Base-by-base conservation (phyloP, 768 basidiomycete genomes). In the Mycena polygramma region DNA sequence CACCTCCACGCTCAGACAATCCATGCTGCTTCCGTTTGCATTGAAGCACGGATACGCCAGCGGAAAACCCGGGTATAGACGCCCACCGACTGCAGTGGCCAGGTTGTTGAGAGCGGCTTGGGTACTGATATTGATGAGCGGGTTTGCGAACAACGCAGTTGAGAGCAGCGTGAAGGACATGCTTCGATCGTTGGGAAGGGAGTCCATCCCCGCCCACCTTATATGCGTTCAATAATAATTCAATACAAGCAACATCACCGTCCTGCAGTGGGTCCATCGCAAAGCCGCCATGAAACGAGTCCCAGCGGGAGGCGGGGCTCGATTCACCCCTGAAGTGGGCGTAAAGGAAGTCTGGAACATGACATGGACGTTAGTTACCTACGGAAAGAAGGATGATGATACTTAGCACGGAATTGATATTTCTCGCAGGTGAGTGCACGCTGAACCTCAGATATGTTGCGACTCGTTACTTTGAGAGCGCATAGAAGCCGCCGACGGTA, bases 21-120 rank as follows among this genome's bases (percentile, higher is more conserved):
- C 37, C 13, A 35, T 22, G 0, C 35, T 14, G 26, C 24, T n/a
- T 13, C 11, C 53, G 14, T 4, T 7, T 0, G 53, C 53, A 5
- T 17, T n/a, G 63, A 65, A 65, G 55, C 63, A 65, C 4, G 63
- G 63, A 30, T 46, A 24, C 19, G 63, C 63, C 3, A 65, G 45
- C 11, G 63, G 63, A 36, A 57, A 36, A 1, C 63, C 63, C 9
- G 63, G 22, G 14, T 24, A 57, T 24, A 65, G 45, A 6, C 63
- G 53, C 1, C 55, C 63, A 8, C 35, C 55, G 17, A 65, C 63
- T 4, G 64, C 9, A 22, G 64, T 10, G 46, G n/a, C 49, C 1
- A 66, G 64, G 24, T 35, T 30, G 13, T 51, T 15, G 17, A 66
- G 20, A 13, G 64, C 55, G 0, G 22, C 20, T 13, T 24, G 36